phyloP scores from a whole-genome alignment of 208 protist species.

The Acanthamoeba castellanii region DNA sequence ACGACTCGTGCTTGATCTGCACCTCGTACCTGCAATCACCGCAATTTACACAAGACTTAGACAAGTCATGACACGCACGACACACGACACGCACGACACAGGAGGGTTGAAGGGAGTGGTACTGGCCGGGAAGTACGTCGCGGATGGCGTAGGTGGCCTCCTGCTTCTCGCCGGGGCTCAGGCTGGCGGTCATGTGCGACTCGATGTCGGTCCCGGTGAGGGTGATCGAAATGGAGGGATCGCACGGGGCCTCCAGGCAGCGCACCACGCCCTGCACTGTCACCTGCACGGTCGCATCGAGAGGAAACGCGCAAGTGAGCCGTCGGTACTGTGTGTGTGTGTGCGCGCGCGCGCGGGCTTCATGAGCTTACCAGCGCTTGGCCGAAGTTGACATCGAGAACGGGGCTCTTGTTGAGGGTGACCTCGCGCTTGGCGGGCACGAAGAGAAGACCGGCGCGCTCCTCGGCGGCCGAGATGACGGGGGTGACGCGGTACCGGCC shows the following conservation, averaged over 20 bases:
- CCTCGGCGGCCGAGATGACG: constrained; percentile 33
- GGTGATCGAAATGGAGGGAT: constrained; percentile 65
- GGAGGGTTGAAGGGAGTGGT: background rate
- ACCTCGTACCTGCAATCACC: background rate
- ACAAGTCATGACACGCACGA: no score
- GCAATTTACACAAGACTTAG: background rate
- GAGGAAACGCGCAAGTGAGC: background rate
- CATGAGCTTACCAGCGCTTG: constrained; percentile 16
- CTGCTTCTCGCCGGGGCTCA: constrained; percentile 42
- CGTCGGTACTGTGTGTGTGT: background rate
- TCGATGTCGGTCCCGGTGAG: constrained; percentile 36
- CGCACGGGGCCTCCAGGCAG: constrained; percentile 68
- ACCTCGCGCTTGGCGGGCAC: constrained; percentile 59
- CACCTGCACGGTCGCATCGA: background rate
- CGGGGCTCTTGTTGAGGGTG: constrained; percentile 62
- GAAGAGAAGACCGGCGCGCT: constrained; percentile 59
- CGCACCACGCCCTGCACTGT: constrained; percentile 59
- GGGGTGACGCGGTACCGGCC: constrained; percentile 48
- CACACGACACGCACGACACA: background rate
- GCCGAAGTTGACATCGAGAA: constrained; percentile 72
- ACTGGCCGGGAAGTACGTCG: constrained; percentile 61
- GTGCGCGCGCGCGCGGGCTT: background rate
- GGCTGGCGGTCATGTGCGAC: constrained; percentile 2
- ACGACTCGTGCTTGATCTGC: constrained; percentile 51
- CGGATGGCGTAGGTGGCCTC: constrained; percentile 54